Evolutionary conservation across 2,329 filamentous ascomycete species (phyloP), one percentile per base, ranked within the genome.

Genomic region (Colletotrichum camelliae): DNA sequence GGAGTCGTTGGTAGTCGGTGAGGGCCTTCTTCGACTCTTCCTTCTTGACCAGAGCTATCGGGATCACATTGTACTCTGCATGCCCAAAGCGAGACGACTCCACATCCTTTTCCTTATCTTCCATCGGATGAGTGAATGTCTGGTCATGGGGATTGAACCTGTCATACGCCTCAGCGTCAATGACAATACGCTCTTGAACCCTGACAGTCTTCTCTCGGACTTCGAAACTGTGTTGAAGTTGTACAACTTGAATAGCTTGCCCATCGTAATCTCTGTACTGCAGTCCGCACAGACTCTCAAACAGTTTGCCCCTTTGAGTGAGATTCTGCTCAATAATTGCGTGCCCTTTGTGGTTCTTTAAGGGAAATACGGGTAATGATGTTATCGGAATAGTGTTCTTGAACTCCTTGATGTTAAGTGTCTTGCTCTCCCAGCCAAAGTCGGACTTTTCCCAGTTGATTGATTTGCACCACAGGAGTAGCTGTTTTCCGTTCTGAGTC

Each of bases 1-100:
- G 79, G 16, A 88, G 79, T 4, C 85, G 83, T 68, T 88, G 81
- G 8, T 58, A 27, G 1, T 58, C 4, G 7, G 55, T 58, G 13
- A 58, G 27, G 0, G 55, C 16, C 55, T 58, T 29, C 24, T 29
- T 29, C 24, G 55, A 6, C 21, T 58, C 27, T 24, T 1, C 16
- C 4, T 58, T 58, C 18, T 58, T 58, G 21, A 29, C 2, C 15
- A 27, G 27, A 29, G 29, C 55, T 21, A 58, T 27, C 13, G 24
- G 55, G 27, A 58, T 58, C 24, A 58, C 24, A 7, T 6, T 58
- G 27, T 58, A 58, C 5, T 58, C 55, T 4, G 55, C 55, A 29
- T 58, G 15, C 29, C 55, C 24, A 58, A 58, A 58, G 7, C 55
- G 21, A 16, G 55, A 58, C 21, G 24, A 18, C 27, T 58, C 55